phyloP scores from a whole-genome alignment of 805 yeast species.

The Saturnispora mendoncae region DNA sequence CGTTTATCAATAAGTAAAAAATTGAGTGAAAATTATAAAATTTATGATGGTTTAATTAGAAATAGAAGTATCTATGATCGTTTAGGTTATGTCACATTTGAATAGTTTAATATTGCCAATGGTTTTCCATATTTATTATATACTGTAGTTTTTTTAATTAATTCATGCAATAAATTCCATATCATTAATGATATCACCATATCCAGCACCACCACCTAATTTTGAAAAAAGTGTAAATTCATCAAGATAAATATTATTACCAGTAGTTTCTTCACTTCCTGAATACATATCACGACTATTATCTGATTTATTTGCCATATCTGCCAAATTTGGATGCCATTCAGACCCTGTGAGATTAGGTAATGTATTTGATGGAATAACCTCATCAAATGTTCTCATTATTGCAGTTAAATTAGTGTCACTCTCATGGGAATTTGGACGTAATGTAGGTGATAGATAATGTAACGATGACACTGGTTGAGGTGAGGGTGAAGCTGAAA shows the following conservation, averaged over 20 bases:
- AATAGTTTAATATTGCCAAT: slow-evolving; percentile 13
- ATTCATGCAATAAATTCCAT: too few relatives aligned
- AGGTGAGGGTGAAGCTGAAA: too few relatives aligned
- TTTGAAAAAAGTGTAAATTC: slow-evolving; percentile 4
- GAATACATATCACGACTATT: not conserved
- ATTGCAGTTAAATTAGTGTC: not conserved
- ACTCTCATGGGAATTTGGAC: not conserved
- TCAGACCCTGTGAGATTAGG: slow-evolving; percentile 2
- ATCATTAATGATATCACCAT: not conserved
- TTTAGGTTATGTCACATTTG: slow-evolving; percentile 36
- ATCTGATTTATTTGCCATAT: not conserved
- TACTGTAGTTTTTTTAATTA: too few relatives aligned
- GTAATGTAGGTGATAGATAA: too few relatives aligned
- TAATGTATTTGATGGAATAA: slow-evolving; percentile 1
- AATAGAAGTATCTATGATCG: slow-evolving; percentile 75
- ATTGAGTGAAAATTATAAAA: slow-evolving; percentile 54
- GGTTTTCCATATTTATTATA: too few relatives aligned
- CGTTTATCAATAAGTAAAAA: slow-evolving; percentile 44
- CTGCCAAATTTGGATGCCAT: slow-evolving; percentile 4
- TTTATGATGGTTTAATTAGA: slow-evolving; percentile 75
- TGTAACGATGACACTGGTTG: too few relatives aligned
- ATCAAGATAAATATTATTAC: not conserved
- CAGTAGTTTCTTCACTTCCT: not conserved
- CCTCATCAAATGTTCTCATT: slow-evolving; percentile 6
- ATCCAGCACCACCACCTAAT: not conserved